Base-by-base conservation (phyloP, 257 asterid species). In the Leonotis leonurus region DNA sequence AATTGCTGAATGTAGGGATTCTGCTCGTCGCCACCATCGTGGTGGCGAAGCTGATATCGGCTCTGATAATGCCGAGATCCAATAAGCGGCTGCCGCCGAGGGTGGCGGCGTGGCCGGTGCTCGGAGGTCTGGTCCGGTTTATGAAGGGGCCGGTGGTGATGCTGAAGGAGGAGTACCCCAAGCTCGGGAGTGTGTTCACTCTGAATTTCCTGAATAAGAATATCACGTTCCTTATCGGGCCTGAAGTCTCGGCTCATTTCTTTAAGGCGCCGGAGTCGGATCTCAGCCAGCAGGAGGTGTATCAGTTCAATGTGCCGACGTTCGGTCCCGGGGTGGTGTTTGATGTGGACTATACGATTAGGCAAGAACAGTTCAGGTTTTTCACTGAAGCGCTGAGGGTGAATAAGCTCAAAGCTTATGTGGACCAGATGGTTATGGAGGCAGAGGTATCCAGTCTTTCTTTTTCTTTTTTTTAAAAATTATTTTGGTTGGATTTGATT, bases 241-340 rank as follows among this genome's bases (percentile, higher is more conserved):
- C 98, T 0, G 96, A 91, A 56, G 98, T 91, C 12, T 91, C 96
- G 1, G 82, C 95, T 7, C 98, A 88, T 78, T 91, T 91, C 78
- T 91, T 91, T 66, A 91, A 91, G 86, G 98, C 98, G 41, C 69
- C 89, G 0, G 98, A 91, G 72, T 78, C 95, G 18, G 98, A 91
- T 79, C 95, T 88, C 66, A 88, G 96, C 73, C 98, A 91, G 74
- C 95, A 86, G 70, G 96, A 89, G 80, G 95, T 89, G 26, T 89
- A 89, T 67, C 94, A 88, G 64, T 91, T 91, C 77, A 91, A 91
- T 56, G 98, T 91, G 65, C 98, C 94, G 2, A 91, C 98, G 0
- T 91, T 88, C 29, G 98, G 98, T 43, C 98, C 96, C 0, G 98
- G 98, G 1, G 98, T 91, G 30, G 96, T 91, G 61, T 91, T 91